Base-by-base conservation (phyloP, 306 rosid genomes). In the Rosa lucieae region DNA sequence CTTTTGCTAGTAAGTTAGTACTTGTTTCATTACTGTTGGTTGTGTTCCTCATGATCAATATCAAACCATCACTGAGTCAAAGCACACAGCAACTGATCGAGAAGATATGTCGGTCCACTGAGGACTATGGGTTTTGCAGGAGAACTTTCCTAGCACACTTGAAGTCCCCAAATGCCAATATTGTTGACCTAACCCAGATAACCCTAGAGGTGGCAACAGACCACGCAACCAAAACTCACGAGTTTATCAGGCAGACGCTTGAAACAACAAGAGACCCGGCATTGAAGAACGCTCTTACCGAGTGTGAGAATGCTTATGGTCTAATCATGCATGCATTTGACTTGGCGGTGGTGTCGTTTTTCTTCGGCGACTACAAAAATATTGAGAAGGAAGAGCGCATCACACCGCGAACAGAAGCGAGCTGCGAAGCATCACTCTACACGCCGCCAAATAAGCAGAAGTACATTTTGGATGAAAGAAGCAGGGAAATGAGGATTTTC, bases 51-150 rank as follows among this genome's bases (percentile, higher is more conserved):
- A 10, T 12, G 21, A 56, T 65, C 67, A 73, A 44, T 13, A 39
- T n/a, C 13, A 51, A 32, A 20, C 40, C 74, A 23, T 67, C 75
- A 3, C 8, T 12, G 18, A 47, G 47, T 5, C 56, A 68, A 35
- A 42, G 26, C 51, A 67, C 79, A 9, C 61, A 67, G 37, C 55
- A 67, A 29, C 59, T 53, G 52, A 86, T 86, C 20, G 53, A 83
- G 17, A 40, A 8, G n/a, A 37, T 86, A 0, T 83, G 87, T 65
- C 59, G 35, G 5, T 44, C 62, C 37, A 67, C 70, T 44, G 82
- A 86, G 43, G 78, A 81, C n/a, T 81, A 43, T 3, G 84, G 80
- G 11, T 86, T 75, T 3, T 86, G 87, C 77, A 74, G 23, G 62
- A 67, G 66, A 56, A 68, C 65, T 1, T 86, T 81, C 72, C 35